Base-by-base conservation (phyloP, 2,329 filamentous ascomycete genomes). In the Paecilomyces dactylethromorphus region DNA sequence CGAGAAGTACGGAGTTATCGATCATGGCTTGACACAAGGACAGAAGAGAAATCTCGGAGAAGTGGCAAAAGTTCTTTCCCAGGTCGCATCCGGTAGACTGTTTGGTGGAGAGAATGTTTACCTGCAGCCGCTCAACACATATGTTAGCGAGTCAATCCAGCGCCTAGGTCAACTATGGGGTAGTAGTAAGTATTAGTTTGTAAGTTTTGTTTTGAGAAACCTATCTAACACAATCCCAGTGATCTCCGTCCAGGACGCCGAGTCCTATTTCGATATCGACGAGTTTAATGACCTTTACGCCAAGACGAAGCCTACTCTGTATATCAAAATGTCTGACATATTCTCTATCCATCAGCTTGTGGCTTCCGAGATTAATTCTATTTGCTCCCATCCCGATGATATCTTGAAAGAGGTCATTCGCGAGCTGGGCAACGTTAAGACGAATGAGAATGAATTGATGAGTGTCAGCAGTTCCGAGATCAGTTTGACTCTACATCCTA, bases 231-330 rank as follows among this genome's bases (percentile, higher is more conserved):
- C 39, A 1, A 50, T 57, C 56, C 50, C 62, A 82, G 81, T 97
- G 61, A 91, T 99, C 64, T 85, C 88, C 12, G 90, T 97, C 12
- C 87, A 89, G 13, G 88, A 94, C 67, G 90, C 91, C 0, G 94
- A 99, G 74, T 83, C 86, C 56, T 94, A 94, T 24, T 99, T 97
- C 70, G 92, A 97, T 74, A 97, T 99, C 71, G 94, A 99, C 71
- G 94, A 97, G 73, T 99, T 94, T 84, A 97, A 97, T 71, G 94
- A 99, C 70, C 83, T 99, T 6, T 97, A 97, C 71, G 90, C 93
- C 58, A 92, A 95, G 73, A 94, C 92, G 63, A 96, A 96, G 75
- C 94, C 94, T 6, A 97, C 93, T 0, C 82, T 99, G n/a, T 99
- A 97, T 79, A 96, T 99, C 80, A 99, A 99, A 78, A 93, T 99